phyloP scores from a whole-genome alignment of 805 yeast species.

The Saccharomycopsis amapae region DNA sequence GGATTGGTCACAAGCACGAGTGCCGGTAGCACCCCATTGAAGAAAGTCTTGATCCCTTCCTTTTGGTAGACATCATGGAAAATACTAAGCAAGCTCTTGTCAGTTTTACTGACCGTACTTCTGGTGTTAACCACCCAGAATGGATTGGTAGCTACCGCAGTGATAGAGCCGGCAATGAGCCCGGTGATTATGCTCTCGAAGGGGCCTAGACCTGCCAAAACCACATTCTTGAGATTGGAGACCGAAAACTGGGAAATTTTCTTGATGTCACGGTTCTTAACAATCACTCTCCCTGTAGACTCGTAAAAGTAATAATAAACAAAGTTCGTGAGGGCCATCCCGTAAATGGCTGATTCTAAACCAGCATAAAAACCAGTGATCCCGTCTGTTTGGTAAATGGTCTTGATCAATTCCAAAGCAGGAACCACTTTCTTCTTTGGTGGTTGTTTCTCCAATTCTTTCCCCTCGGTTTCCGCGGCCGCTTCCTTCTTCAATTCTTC shows the following conservation, averaged over 20 bases:
- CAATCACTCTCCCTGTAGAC: constrained; percentile 45
- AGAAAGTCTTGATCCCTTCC: constrained; percentile 67
- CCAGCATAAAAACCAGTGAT: constrained; percentile 72
- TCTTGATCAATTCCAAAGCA: constrained; percentile 31
- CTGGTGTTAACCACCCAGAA: constrained; percentile 94
- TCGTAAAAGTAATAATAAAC: constrained; percentile 90
- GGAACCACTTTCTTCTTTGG: constrained; percentile 19
- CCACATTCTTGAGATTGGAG: constrained; percentile 10
- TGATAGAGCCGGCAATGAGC: constrained; percentile 79
- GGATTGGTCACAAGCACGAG: constrained; percentile 82
- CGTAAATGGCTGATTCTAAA: constrained; percentile 78
- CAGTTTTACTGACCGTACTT: constrained; percentile 52
- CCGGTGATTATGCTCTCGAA: constrained; percentile 69
- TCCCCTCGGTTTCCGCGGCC: constrained; percentile 14
- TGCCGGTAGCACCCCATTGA: constrained; percentile 86
- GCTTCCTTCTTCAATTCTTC: constrained; percentile 2
- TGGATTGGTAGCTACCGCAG: constrained; percentile 79
- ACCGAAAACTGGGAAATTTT: constrained; percentile 24
- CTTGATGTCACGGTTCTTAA: constrained; percentile 27
- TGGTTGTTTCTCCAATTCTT: constrained; percentile 25
- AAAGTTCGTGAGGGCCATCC: constrained; percentile 80
- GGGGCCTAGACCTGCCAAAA: constrained; percentile 41
- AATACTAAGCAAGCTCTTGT: constrained; percentile 45
- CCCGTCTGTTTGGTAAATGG: constrained; percentile 43
- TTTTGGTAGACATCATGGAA: constrained; percentile 54